phyloP scores from a whole-genome alignment of 1,139 yeast species.

The Sugiyamaella paludigena region DNA sequence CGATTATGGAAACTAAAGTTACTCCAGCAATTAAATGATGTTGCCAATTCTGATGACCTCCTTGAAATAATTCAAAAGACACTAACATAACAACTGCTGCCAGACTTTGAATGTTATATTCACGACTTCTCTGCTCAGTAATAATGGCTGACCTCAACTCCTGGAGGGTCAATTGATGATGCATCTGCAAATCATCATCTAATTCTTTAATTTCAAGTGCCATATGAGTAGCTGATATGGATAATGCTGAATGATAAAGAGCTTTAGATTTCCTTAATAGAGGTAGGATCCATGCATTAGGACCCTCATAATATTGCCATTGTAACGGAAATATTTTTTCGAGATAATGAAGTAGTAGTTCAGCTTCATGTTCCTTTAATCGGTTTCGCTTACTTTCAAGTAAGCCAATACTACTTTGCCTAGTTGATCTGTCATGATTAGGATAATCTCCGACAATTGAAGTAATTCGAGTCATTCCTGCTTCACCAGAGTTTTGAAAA shows the following conservation, averaged over 20 bases:
- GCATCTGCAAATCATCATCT: constrained; percentile 14
- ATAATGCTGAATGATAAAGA: constrained; percentile 16
- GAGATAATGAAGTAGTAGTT: constrained; percentile 16
- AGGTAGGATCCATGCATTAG: constrained; percentile 15
- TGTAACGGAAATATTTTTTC: constrained; percentile 18
- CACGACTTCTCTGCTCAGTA: constrained; percentile 1
- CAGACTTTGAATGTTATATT: constrained; percentile 10
- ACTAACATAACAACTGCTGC: constrained; percentile 18
- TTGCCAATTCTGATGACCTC: constrained; percentile 20
- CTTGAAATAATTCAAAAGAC: constrained; percentile 20
- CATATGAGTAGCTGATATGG: constrained; percentile 17
- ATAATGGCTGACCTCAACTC: constrained; percentile 17
- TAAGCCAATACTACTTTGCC: too few species aligned
- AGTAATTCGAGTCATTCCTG: too few species aligned
- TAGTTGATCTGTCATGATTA: too few species aligned
- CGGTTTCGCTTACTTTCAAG: background rate
- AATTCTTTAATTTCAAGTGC: constrained; percentile 11
- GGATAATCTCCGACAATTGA: too few species aligned
- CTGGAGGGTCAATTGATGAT: constrained; percentile 16
- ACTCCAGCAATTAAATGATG: constrained; percentile 16
- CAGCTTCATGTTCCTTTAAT: constrained; percentile 14
- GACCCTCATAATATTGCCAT: constrained; percentile 20
- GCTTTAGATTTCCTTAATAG: constrained; percentile 17
- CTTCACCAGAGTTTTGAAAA: too few species aligned
- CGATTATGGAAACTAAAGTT: constrained; percentile 14